These are phyloP conservation scores for Arthroderma uncinatum DNA, from an alignment of 2,329 filamentous ascomycete species.

Conservation along the genomic window DNA sequence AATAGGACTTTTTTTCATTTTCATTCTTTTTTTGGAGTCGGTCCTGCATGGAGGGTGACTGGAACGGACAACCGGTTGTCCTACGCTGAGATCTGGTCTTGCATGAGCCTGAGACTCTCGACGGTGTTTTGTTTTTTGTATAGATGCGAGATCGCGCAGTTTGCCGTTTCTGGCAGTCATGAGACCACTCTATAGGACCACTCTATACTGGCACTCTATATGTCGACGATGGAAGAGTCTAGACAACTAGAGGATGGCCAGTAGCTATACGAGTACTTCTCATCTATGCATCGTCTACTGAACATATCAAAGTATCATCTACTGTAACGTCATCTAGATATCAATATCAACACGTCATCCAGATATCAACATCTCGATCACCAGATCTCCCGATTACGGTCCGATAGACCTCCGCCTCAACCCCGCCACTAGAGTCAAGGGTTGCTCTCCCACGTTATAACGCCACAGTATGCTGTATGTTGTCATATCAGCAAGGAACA, in stretches of 20 bases:
- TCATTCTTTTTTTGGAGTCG: too few relatives aligned
- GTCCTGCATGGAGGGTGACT: too few relatives aligned
- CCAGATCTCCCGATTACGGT: background rate
- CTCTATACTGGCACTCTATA: too few relatives aligned
- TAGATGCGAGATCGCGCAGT: too few relatives aligned
- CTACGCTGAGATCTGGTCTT: background rate
- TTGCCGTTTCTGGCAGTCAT: background rate
- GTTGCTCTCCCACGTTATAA: background rate
- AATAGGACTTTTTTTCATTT: background rate
- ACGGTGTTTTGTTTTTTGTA: too few relatives aligned
- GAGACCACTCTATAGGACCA: background rate
- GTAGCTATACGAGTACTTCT: too few relatives aligned
- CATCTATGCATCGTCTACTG: too few relatives aligned
- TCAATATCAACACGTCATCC: background rate
- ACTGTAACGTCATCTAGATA: background rate
- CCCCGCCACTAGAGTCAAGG: background rate
- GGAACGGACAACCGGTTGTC: background rate
- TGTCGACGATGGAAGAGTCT: too few relatives aligned
- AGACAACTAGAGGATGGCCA: too few relatives aligned
- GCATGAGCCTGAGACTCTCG: background rate
- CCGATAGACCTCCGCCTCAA: background rate
- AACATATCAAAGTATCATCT: background rate
- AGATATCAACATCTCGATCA: background rate
- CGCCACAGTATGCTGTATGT: background rate
- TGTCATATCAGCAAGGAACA: constrained; percentile 1